Evolutionary conservation across 805 yeast species (phyloP).

Genomic region (Debaryomyces prosopidis): DNA sequence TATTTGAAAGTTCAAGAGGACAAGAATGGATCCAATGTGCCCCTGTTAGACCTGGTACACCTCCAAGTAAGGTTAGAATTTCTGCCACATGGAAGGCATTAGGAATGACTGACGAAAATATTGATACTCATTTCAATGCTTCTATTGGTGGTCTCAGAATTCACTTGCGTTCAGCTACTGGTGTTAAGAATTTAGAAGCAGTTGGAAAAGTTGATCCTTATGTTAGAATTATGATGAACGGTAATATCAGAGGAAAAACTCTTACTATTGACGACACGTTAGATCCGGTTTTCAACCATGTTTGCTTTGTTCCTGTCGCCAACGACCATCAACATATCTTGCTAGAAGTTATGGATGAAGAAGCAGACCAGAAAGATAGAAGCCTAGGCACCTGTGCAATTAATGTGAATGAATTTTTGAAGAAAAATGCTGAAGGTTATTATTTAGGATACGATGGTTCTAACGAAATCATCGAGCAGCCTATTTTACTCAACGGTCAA

Average conservation of each 20-base stretch:
- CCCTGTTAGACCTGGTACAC: constrained; percentile 46
- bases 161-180: constrained; percentile 53
- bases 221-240: constrained; percentile 57
- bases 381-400: constrained; percentile 59
- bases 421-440: constrained; percentile 47
- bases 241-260: constrained; percentile 57
- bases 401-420: constrained; percentile 48
- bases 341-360: constrained; percentile 66
- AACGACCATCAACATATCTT: constrained; percentile 60
- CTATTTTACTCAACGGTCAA: constrained; percentile 37
- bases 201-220: constrained; percentile 80
- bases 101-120: constrained; percentile 49
- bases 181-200: constrained; percentile 57
- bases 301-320: constrained; percentile 58
- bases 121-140: constrained; percentile 47
- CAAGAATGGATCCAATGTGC: constrained; percentile 49
- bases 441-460: constrained; percentile 54
- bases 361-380: constrained; percentile 62
- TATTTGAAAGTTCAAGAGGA: constrained; percentile 50
- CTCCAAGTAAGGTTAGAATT: constrained; percentile 44
- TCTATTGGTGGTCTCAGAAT: constrained; percentile 70
- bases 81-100: constrained; percentile 73
- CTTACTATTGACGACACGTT: constrained; percentile 51
- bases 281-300: constrained; percentile 61
- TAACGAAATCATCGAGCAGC: constrained; percentile 45